Base-by-base conservation (phyloP, 371 early-diverging fungal species). In the Mortierella sp. region DNA sequence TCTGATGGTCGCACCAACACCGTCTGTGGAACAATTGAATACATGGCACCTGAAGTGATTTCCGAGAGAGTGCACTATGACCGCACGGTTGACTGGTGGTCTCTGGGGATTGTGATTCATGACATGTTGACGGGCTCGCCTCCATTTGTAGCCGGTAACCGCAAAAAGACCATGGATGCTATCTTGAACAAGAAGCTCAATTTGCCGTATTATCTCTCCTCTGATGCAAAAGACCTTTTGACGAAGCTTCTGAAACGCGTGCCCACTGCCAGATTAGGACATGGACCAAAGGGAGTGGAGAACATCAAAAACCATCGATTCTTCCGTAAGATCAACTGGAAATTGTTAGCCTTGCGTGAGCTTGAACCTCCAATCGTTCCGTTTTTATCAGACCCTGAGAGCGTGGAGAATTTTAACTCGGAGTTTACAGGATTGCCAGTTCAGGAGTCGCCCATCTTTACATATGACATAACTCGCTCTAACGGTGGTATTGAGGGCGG, bases 21-120 rank as follows among this genome's bases (percentile, higher is more conserved):
- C 1, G 94, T 96, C 62, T 97, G 97, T 86, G 97, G 97, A 5
- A 96, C 97, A 22, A 93, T 94, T 12, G 96, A 96, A 77, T 95
- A 95, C 73, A 91, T 98, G 78, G 90, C 90, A 0, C 90, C 89
- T 26, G 97, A 97, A 78, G 89, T 97, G 9, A 88, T 98, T 59
- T 84, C 89, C 43, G 95, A 93, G 39, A 51, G 72, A 8, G 77
- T 91, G n/a, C 93, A 93, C 51, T 97, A 97, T 80, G 95, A 94
- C 54, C 90, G 93, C 49, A 86, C 90, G 5, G 96, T 95, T 2
- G 99, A 98, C 85, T 96, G 96, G 94, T 98, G 99, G 99, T 91
- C 94, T 24, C 85, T 97, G 22, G 99, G 97, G 8, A 94, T 97
- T 40, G 85, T 97, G 54, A 87, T 97, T 37, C 97, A 93, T 85